Evolutionary conservation across 2,329 filamentous ascomycete species (phyloP), one percentile per base, ranked within the genome.

Genomic region (Hawksworthiomyces lignivorus): DNA sequence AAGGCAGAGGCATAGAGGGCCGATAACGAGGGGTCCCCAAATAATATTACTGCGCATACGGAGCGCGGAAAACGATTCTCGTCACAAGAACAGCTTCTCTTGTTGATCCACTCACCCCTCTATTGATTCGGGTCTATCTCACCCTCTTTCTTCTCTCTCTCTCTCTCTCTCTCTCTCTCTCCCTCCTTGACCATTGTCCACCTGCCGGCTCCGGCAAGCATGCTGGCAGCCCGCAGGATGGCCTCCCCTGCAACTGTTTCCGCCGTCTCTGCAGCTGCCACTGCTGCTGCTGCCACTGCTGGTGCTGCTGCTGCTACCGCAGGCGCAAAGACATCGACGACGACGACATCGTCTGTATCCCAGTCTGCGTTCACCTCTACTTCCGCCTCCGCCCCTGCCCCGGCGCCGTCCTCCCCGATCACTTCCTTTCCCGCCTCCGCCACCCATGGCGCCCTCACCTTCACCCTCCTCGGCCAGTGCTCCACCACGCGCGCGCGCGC

Each of bases 401-500:
- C 11, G 31, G 18, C 39, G 19, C 28, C 17, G 9, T 17, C 33
- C 21, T 30, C 44, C 10, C 39, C 45, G 17, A 48, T 38, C 38
- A 38, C 45, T 8, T 8, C 18, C 7, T 30, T 44, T 5, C 45
- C 45, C 12, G 38, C 38, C 22, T 28, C 34, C 41, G 55, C 54
- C 8, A 56, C 53, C 6, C 54, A 56, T 22, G 55, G 54, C 22
- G 54, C 54, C n/a, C 51, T 58, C 34, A 56, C 54, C 14, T 58
- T 56, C 38, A 51, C 55, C 49, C 48, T 58, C 19, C 40, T 56
- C 15, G 55, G 50, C 19, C 50, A 47, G 35, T 57, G 55, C 44
- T 54, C 52, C 90, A 94, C 88, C 36, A 97, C 90, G 10, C 87
- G 90, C 71, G 92, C 92, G 20, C 84, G 92, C 52, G 92, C 92